A percentile compares a stretch with the other conserved stretches of the same genome.
Evolutionary conservation across 768 basidiomycete species (phyloP).

Genomic region (Auriscalpium microsporum): DNA sequence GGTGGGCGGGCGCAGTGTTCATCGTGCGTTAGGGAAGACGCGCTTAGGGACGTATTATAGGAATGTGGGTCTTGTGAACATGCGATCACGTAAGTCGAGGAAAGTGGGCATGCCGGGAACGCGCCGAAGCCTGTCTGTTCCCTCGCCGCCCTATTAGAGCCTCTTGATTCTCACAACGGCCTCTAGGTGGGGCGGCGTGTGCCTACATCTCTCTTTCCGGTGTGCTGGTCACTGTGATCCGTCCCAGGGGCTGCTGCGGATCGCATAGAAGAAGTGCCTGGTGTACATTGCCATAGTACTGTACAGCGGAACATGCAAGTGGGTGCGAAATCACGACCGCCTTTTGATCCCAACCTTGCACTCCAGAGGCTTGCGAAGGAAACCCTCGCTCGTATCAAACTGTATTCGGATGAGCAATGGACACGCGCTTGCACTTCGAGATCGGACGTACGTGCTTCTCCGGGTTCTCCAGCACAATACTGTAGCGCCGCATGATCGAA

Average conservation of each 20-base stretch:
- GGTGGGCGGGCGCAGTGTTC: not conserved
- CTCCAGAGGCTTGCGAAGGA: slow-evolving; percentile 72
- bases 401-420: slow-evolving; percentile 21
- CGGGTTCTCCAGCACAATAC: slow-evolving; percentile 59
- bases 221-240: too few relatives aligned
- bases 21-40: not conserved
- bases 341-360: slow-evolving; percentile 63
- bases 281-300: too few relatives aligned
- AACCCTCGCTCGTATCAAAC: slow-evolving; percentile 76
- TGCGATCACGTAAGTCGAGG: not conserved
- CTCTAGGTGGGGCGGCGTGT: too few relatives aligned
- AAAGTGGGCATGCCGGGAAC: not conserved
- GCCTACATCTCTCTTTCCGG: too few relatives aligned
- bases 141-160: too few relatives aligned
- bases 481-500: slow-evolving; percentile 70
- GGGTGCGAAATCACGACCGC: too few relatives aligned
- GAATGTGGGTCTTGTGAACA: not conserved
- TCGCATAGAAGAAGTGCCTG: too few relatives aligned
- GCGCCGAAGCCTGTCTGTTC: too few relatives aligned
- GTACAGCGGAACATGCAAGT: too few relatives aligned
- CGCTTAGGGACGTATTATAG: not conserved
- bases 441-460: slow-evolving; percentile 42
- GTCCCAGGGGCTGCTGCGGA: too few relatives aligned
- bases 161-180: too few relatives aligned
- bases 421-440: slow-evolving; percentile 2